Base-by-base conservation (phyloP, 2,329 filamentous ascomycete genomes). In the Botryosphaeria dothidea region DNA sequence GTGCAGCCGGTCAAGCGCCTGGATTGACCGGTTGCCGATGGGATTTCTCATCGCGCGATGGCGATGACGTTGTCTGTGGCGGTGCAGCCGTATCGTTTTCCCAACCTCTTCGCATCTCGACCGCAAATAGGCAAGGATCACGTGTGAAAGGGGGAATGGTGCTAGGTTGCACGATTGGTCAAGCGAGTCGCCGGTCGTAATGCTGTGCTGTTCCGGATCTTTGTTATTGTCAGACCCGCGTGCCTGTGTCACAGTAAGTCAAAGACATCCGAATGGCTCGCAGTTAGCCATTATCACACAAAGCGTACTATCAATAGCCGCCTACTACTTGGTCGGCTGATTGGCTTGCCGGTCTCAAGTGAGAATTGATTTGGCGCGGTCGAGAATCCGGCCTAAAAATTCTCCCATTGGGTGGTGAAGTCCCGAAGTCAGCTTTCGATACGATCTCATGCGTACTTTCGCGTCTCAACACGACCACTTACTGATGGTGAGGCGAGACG, bases 211-310 rank as follows among this genome's bases (percentile, higher is more conserved):
- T 27, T 27, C 34, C 56, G 56, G 56, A 46, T 60, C 36, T 41
- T 9, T n/a, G 56, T 41, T 27, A 46, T 60, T 60, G 56, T 60
- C 56, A 60, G 56, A 60, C 56, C 56, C 56, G 56, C 56, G 56
- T 60, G 56, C 6, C 41, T 41, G 56, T 60, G 43, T 41, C 17
- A 60, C 56, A 17, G 41, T 36, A 23, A 34, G 56, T 48, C 21
- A 21, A 7, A 60, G 56, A 34, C 56, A 48, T 60, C 41, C 56
- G 56, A 46, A 46, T 48, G 56, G 56, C 41, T 27, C 56, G 11
- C 13, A 15, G 15, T 13, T n/a, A 17, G 19, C 52, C 34, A 41
- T 41, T 31, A 36, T 36, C 54, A 41, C 56, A 60, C 56, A 46
- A 9, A 41, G 56, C 56, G n/a, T 25, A 25, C 56, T 60, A 60